Evolutionary conservation across 306 rosid genomes (phyloP), one percentile per base, ranked within the genome.

Genomic region (Prunus dulcis): DNA sequence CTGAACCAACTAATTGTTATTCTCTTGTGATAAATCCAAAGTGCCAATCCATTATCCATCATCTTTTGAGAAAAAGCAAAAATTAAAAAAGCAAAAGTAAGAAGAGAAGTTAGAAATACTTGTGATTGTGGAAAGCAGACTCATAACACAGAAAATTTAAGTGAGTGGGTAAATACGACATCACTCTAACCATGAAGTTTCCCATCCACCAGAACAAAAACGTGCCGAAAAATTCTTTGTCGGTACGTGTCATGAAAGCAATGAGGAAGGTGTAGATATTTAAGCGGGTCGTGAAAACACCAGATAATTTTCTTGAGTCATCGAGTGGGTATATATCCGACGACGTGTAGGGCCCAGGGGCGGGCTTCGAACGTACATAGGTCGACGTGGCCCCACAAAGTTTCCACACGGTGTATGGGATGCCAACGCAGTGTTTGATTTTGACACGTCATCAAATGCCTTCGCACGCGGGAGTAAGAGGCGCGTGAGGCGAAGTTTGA

Each of bases 401-500:
- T 50, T 25, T 46, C n/a, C 57, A 2, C 27, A 68, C 79, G n/a
- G 67, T 7, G 30, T 2, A 23, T 27, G 25, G 18, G 51, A 7
- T 50, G 74, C 34, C 19, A 12, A 76, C 79, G 83, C 76, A 78
- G 0, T 2, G 3, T 1, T 6, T 0, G 0, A 4, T 0, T 0
- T 0, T 10, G 80, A 30, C 82, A 82, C 69, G 81, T 76, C 56
- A 38, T 43, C 65, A 25, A 1, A 34, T 38, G 65, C 41, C 18
- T 1, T 9, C 9, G 3, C 69, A 6, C 18, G n/a, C 6, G 51
- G 76, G 2, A 41, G 71, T 45, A 17, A 17, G 69, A 11, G 86
- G 86, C 82, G 85, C 85, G 90, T 82, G 79, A 73, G 20, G 38
- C 53, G 47, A 28, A 67, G 77, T 69, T 63, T 72, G 65, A 11